Conservation (phyloP, 2,329 filamentous ascomycete genomes). For the Penicillium sp. region DNA sequence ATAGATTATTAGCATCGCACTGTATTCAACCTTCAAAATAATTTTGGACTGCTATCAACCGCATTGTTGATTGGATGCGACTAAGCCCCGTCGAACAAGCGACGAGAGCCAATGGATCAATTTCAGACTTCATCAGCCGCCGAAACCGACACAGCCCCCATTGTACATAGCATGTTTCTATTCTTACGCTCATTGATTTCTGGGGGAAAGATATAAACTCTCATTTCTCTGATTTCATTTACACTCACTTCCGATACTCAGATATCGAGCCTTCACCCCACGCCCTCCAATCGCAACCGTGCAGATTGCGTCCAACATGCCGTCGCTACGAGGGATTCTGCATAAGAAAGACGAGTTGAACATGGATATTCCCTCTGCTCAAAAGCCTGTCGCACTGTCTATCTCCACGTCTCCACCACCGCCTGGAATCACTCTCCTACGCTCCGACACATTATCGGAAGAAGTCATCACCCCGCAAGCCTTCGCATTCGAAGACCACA, state of each 20-base stretch:
- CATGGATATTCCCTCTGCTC: conserved; percentile 30
- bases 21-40: no score
- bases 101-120: no score
- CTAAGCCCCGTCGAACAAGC: no score
- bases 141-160: no score
- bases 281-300: conserved; percentile 2
- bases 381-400: conserved; percentile 41
- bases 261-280: not conserved
- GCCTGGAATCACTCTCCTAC: conserved; percentile 74
- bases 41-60: not conserved
- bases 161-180: not conserved
- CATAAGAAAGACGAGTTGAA: conserved; percentile 57
- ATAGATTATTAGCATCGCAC: not conserved
- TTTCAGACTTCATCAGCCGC: no score
- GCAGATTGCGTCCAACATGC: conserved; percentile 42
- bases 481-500: conserved; percentile 44
- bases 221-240: no score
- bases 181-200: not conserved
- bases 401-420: conserved; percentile 31
- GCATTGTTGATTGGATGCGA: no score
- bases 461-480: conserved; percentile 69
- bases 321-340: conserved; percentile 53
- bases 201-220: no score
- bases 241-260: not conserved
- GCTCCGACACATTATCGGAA: conserved; percentile 73